Evolutionary conservation across 2,329 filamentous ascomycete species (phyloP).

Genomic region (Diaporthe sp.): DNA sequence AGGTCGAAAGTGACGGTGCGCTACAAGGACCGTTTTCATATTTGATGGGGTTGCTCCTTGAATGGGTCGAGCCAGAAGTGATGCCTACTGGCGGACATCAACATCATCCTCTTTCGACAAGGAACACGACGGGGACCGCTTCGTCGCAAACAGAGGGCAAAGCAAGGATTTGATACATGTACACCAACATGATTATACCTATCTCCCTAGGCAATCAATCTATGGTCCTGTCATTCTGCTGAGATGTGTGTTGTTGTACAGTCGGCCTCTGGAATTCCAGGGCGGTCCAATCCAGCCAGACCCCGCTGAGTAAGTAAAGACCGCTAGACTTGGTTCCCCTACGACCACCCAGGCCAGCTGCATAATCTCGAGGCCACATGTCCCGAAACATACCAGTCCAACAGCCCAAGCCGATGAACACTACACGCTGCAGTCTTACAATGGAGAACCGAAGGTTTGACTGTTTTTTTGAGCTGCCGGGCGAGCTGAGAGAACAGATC

Average conservation of each 20-base stretch:
- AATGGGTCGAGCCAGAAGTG: neutral
- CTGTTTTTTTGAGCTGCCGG: conserved; percentile 44
- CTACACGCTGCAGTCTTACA: neutral
- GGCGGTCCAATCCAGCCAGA: neutral
- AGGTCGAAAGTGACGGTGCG: neutral
- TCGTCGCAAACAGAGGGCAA: too few species aligned
- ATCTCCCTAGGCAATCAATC: too few species aligned
- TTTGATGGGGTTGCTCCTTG: neutral
- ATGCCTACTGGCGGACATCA: too few species aligned
- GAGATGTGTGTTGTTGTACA: too few species aligned
- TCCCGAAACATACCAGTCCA: neutral
- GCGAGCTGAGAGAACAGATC: conserved; percentile 49
- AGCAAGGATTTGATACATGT: too few species aligned
- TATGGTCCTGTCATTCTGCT: too few species aligned
- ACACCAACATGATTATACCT: too few species aligned
- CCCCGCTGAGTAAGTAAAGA: neutral
- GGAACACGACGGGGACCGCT: too few species aligned
- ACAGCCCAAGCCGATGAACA: neutral
- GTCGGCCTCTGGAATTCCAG: neutral
- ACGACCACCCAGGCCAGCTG: neutral
- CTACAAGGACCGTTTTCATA: neutral
- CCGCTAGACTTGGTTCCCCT: neutral
- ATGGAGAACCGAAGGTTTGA: neutral
- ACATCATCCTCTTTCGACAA: too few species aligned
- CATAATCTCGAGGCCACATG: neutral